Conservation (phyloP, 1,284 basidiomycete genomes). For the Mixia osmundae region DNA sequence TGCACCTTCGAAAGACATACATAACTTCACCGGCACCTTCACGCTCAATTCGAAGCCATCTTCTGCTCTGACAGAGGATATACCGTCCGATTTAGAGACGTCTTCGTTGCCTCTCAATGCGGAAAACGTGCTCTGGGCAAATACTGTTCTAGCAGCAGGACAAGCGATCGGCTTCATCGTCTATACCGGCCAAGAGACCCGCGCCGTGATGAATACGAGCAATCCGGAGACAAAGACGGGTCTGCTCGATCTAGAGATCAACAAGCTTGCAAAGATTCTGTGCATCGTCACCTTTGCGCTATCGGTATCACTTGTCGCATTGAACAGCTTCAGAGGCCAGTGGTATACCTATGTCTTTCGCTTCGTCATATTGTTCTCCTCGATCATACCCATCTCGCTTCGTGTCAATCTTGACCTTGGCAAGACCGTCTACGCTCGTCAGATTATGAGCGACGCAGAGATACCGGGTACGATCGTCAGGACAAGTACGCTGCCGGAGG, state of each 20-base stretch:
- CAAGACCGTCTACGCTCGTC: conserved; percentile 88
- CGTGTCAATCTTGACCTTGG: conserved; percentile 99
- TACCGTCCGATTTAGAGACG: background rate
- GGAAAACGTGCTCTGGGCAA: conserved; percentile 91
- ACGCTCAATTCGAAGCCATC: conserved; percentile 31
- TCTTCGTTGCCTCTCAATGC: conserved; percentile 29
- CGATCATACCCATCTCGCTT: conserved; percentile 97
- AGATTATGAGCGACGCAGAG: conserved; percentile 79
- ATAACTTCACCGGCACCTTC: conserved; percentile 81
- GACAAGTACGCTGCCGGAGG: conserved; percentile 89
- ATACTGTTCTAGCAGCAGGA: conserved; percentile 89
- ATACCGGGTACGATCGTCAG: conserved; percentile 90
- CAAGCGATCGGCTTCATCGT: conserved; percentile 77
- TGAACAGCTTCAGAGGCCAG: conserved; percentile 84
- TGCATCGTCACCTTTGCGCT: conserved; percentile 82
- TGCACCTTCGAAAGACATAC: conserved; percentile 87
- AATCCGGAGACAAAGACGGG: conserved; percentile 91
- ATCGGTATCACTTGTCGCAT: conserved; percentile 69
- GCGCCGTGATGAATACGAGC: conserved; percentile 98
- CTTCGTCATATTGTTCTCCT: conserved; percentile 92
- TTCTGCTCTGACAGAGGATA: conserved; percentile 2
- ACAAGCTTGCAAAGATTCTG: conserved; percentile 86
- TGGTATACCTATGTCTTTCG: conserved; percentile 95
- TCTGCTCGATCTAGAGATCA: conserved; percentile 79
- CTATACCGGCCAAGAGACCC: conserved; percentile 82